Conservation (phyloP, 805 yeast genomes). For the Isabelozyma pseudorhagii region DNA sequence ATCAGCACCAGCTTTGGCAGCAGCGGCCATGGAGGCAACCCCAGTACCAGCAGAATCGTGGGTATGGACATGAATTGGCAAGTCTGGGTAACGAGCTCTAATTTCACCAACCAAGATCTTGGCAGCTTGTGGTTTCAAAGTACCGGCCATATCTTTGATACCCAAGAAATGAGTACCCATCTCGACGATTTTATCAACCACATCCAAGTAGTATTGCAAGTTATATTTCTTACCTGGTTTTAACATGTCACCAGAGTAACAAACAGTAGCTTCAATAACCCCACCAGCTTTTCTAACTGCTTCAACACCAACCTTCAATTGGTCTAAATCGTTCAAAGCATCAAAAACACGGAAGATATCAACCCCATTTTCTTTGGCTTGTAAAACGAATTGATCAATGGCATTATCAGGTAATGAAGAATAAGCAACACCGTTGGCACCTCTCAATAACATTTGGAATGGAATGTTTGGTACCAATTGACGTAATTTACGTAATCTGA, state of each 20-base stretch:
- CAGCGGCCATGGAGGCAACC: slow-evolving; percentile 93
- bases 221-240: slow-evolving; percentile 94
- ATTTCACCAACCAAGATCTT: slow-evolving; percentile 71
- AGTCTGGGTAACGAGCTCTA: slow-evolving; percentile 82
- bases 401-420: slow-evolving; percentile 98
- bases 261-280: slow-evolving; percentile 96
- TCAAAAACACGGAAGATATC: slow-evolving; percentile 98
- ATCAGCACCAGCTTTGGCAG: slow-evolving; percentile 96
- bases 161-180: slow-evolving; percentile 98
- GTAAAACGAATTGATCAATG: slow-evolving; percentile 91
- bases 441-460: slow-evolving; percentile 98
- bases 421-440: slow-evolving; percentile 99
- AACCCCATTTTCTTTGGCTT: slow-evolving; percentile 94
- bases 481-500: slow-evolving; percentile 82
- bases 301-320: slow-evolving; percentile 93
- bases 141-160: slow-evolving; percentile 99
- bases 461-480: slow-evolving; percentile 95
- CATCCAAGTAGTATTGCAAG: slow-evolving; percentile 78
- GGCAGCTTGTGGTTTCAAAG: slow-evolving; percentile 94
- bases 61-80: slow-evolving; percentile 98
- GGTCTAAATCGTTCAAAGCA: slow-evolving; percentile 95
- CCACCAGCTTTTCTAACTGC: slow-evolving; percentile 99
- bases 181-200: slow-evolving; percentile 78
- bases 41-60: slow-evolving; percentile 99
- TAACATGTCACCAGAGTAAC: slow-evolving; percentile 99